These are phyloP conservation scores for Narthecium ossifragum DNA, from an alignment of 106 monocot genomes.

Conservation along the genomic window DNA sequence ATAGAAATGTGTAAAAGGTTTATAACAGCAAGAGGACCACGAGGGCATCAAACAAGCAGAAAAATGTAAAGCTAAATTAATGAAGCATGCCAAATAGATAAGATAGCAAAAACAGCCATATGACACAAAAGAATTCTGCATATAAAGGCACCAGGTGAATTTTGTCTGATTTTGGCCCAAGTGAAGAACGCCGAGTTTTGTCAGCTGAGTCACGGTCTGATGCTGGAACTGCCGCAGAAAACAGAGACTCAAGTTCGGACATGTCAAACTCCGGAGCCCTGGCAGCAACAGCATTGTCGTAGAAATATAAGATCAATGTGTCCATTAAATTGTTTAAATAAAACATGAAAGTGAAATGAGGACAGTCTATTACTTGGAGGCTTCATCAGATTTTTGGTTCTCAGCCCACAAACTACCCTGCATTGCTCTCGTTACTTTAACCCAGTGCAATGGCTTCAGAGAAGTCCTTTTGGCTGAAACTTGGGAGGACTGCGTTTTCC, in stretches of 20 bases:
- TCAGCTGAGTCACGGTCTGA: constrained; percentile 33
- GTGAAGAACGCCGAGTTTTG: constrained; percentile 43
- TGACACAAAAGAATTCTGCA: constrained; percentile 1
- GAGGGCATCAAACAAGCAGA: neutral
- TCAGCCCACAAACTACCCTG: constrained; percentile 99
- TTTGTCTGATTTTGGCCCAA: constrained; percentile 63
- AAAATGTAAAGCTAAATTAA: neutral
- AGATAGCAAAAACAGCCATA: neutral
- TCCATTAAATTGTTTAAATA: neutral
- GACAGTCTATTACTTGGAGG: constrained; percentile 31
- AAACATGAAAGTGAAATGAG: constrained; percentile 13
- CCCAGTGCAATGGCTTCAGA: constrained; percentile 91
- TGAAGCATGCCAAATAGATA: neutral
- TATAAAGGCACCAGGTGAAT: constrained; percentile 61
- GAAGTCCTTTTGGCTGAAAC: constrained; percentile 47
- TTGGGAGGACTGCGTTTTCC: constrained; percentile 26
- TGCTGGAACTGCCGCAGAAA: constrained; percentile 69
- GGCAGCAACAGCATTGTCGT: constrained; percentile 12
- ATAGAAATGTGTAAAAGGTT: neutral
- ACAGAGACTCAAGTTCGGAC: constrained; percentile 90
- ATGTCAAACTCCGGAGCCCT: constrained; percentile 96
- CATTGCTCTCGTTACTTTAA: constrained; percentile 96
- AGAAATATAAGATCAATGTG: constrained; percentile 1
- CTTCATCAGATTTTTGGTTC: constrained; percentile 70
- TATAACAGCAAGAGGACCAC: too few relatives aligned